Conservation (phyloP, 163 green algal genomes). For the Prototheca wickerhamii region DNA sequence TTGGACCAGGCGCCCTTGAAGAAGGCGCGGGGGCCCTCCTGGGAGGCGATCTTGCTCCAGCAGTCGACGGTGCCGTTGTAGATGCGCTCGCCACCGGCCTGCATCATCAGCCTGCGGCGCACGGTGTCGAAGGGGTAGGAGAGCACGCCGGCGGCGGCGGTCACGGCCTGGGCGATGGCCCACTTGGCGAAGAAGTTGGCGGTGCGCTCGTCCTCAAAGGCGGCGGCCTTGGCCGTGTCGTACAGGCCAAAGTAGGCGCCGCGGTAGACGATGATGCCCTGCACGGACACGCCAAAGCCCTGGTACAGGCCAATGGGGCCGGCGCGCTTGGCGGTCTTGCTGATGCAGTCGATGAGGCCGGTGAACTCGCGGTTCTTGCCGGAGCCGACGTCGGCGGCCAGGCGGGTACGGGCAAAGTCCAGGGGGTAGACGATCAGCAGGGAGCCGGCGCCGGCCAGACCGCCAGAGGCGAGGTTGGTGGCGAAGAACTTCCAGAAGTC, state of each 20-base stretch:
- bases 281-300: slow-evolving; percentile 88
- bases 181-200: slow-evolving; percentile 74
- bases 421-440: slow-evolving; percentile 98
- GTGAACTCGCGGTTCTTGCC: slow-evolving; percentile 88
- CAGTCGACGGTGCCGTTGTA: slow-evolving; percentile 88
- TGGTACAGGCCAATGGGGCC: slow-evolving; percentile 88
- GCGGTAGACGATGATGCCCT: slow-evolving; percentile 99
- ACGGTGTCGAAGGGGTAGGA: slow-evolving; percentile 99
- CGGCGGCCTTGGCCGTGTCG: slow-evolving; percentile 89
- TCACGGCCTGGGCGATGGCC: slow-evolving; percentile 72
- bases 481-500: slow-evolving; percentile 94
- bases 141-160: slow-evolving; percentile 69
- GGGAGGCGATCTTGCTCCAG: slow-evolving; percentile 75
- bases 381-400: slow-evolving; percentile 82
- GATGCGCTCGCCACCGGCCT: slow-evolving; percentile 73
- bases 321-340: slow-evolving; percentile 60
- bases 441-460: slow-evolving; percentile 83
- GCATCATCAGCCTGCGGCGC: slow-evolving; percentile 97
- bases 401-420: slow-evolving; percentile 96
- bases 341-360: slow-evolving; percentile 66
- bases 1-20: slow-evolving; percentile 98
- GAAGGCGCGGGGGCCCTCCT: slow-evolving; percentile 80
- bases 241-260: slow-evolving; percentile 98
- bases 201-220: slow-evolving; percentile 77
- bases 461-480: slow-evolving; percentile 91